Percentiles rank a stretch among this genome's conserved stretches.
Evolutionary conservation across 805 yeast species (phyloP).

Genomic region (Priceomyces melissophilus): DNA sequence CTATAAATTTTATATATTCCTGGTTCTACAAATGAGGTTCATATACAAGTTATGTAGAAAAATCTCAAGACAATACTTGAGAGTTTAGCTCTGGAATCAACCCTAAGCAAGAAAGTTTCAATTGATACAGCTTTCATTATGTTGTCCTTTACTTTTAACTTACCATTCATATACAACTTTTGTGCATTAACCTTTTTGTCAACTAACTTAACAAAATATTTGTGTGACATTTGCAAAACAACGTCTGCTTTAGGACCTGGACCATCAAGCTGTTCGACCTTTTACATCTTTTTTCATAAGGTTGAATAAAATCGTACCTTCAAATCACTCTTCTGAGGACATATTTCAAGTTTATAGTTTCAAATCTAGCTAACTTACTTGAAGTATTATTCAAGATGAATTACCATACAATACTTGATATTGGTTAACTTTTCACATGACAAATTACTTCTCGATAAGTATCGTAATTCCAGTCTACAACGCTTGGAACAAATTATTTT

Average conservation of each 20-base stretch:
- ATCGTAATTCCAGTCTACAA: too few species aligned
- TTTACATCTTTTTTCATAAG: conserved; percentile 46
- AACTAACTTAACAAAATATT: conserved; percentile 60
- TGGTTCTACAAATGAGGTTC: too few species aligned
- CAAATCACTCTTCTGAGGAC: conserved; percentile 20
- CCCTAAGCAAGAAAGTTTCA: conserved; percentile 55
- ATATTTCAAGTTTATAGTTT: too few species aligned
- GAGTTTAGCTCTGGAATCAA: conserved; percentile 37
- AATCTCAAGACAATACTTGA: conserved; percentile 13
- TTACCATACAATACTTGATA: too few species aligned
- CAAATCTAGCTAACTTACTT: too few species aligned
- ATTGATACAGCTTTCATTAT: conserved; percentile 78
- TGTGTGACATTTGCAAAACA: conserved; percentile 54
- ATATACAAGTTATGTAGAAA: neutral
- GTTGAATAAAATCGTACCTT: conserved; percentile 20
- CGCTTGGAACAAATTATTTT: too few species aligned
- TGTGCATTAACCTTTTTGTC: conserved; percentile 76
- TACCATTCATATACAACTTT: conserved; percentile 71
- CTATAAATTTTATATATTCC: too few species aligned
- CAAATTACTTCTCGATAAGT: too few species aligned
- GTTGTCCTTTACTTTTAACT: conserved; percentile 77
- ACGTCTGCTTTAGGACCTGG: conserved; percentile 52
- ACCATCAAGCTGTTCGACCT: conserved; percentile 34
- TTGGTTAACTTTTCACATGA: too few species aligned
- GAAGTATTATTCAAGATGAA: too few species aligned